Evolutionary conservation across 331 rosid species (phyloP).

Genomic region (Rhamnella rubrinervis): DNA sequence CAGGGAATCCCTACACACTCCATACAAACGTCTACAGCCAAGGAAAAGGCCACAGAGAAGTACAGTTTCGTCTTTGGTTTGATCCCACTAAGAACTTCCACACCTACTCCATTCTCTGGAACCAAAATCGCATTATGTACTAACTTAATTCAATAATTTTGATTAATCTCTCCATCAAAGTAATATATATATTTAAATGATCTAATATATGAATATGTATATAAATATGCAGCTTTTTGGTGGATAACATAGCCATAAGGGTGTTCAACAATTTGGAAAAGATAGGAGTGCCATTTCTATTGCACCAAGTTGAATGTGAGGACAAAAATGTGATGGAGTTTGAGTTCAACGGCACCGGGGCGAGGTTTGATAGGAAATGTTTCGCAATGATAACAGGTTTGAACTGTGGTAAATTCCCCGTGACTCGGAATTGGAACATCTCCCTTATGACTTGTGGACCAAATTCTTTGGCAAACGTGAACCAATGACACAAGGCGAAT

Average conservation of each 20-base stretch:
- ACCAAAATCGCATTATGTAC: not conserved
- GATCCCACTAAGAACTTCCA: slow-evolving; percentile 47
- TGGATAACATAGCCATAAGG: slow-evolving; percentile 34
- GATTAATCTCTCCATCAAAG: not conserved
- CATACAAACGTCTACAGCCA: slow-evolving; percentile 44
- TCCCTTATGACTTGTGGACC: no score
- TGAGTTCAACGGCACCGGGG: no score
- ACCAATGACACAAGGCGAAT: no score
- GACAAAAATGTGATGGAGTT: no score
- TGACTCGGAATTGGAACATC: no score
- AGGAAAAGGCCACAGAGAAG: slow-evolving; percentile 41
- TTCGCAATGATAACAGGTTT: no score
- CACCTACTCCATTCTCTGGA: slow-evolving; percentile 46
- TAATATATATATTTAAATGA: not conserved
- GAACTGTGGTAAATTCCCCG: no score
- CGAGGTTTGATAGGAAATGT: no score
- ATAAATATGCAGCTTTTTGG: slow-evolving; percentile 22
- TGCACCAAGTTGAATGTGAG: no score
- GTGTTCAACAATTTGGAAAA: slow-evolving; percentile 43
- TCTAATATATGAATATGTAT: not conserved
- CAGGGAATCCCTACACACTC: slow-evolving; percentile 44
- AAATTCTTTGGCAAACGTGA: no score
- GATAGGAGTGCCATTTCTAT: slow-evolving; percentile 27
- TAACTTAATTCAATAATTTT: no score
- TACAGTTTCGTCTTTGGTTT: slow-evolving; percentile 47